These are phyloP conservation scores for Pichia eremophila DNA, from an alignment of 805 yeast genomes.

Conservation along the genomic window DNA sequence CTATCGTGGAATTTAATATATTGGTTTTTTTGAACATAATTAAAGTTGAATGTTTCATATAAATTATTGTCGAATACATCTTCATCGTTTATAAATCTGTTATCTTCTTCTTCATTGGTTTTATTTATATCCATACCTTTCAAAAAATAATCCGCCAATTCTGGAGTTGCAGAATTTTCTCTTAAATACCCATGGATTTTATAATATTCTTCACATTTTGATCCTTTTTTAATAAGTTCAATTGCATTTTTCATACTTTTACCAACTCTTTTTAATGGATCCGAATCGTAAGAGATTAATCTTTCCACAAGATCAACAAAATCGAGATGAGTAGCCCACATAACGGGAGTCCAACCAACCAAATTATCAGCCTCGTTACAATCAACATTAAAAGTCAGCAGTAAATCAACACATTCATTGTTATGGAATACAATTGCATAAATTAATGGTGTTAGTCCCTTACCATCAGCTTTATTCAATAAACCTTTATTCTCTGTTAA, in stretches of 20 bases:
- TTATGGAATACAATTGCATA: slow-evolving; percentile 50
- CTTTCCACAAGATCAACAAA: slow-evolving; percentile 45
- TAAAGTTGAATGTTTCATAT: slow-evolving; percentile 41
- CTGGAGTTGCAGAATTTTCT: slow-evolving; percentile 4
- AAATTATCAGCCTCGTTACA: slow-evolving; percentile 42
- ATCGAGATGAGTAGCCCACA: slow-evolving; percentile 77
- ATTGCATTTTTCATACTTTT: slow-evolving; percentile 41
- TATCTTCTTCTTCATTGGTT: slow-evolving; percentile 7
- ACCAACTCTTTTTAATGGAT: slow-evolving; percentile 34
- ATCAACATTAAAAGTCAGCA: slow-evolving; percentile 35
- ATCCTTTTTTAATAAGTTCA: slow-evolving; percentile 46
- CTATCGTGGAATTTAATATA: slow-evolving; percentile 53
- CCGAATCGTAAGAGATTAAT: slow-evolving; percentile 57
- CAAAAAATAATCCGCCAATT: neutral
- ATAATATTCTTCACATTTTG: slow-evolving; percentile 50
- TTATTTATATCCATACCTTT: slow-evolving; percentile 8
- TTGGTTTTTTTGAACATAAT: slow-evolving; percentile 45
- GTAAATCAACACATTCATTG: slow-evolving; percentile 37
- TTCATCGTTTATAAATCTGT: slow-evolving; percentile 24
- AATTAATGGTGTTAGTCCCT: slow-evolving; percentile 39
- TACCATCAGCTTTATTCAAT: slow-evolving; percentile 25
- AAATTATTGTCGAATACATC: slow-evolving; percentile 27
- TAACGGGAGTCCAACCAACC: slow-evolving; percentile 56
- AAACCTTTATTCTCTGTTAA: slow-evolving; percentile 13
- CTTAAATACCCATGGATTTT: slow-evolving; percentile 39